Percentiles rank a stretch among this genome's conserved stretches.
Conservation (phyloP, 495 filamentous ascomycete genomes). For the Margaritispora aquatica region DNA sequence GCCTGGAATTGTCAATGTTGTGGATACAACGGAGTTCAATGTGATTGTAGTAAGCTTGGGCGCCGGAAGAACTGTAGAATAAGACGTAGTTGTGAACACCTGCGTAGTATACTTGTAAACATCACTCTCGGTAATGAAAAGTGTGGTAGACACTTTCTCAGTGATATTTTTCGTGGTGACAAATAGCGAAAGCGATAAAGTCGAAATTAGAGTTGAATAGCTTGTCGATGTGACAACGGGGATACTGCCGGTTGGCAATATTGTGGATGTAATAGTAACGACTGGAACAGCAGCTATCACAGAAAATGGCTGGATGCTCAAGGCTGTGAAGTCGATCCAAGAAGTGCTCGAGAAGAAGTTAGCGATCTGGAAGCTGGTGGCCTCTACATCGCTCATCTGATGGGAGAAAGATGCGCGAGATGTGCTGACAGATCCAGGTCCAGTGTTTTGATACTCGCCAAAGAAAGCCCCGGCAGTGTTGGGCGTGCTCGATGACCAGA, state of each 20-base stretch:
- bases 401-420: conserved; percentile 14
- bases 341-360: conserved; percentile 18
- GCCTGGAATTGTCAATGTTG: conserved; percentile 6
- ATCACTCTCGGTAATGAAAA: neutral
- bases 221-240: neutral
- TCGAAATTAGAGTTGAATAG: neutral
- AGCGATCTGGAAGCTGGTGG: conserved; percentile 9
- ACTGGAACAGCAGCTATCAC: neutral
- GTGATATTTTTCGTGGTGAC: conserved; percentile 3
- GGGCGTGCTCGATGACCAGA: conserved; percentile 15
- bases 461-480: conserved; percentile 14
- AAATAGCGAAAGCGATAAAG: neutral
- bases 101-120: conserved; percentile 2
- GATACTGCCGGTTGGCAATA: neutral
- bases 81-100: neutral
- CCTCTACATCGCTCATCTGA: conserved; percentile 20
- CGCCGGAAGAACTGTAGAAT: neutral
- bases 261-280: neutral
- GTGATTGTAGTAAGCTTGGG: neutral
- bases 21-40: neutral
- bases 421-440: conserved; percentile 15
- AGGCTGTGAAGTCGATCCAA: conserved; percentile 8
- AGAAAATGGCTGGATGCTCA: neutral
- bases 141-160: neutral
- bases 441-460: conserved; percentile 21